Evolutionary conservation across 768 basidiomycete genomes (phyloP), one percentile per base, ranked within the genome.

Genomic region (Imleria badia): DNA sequence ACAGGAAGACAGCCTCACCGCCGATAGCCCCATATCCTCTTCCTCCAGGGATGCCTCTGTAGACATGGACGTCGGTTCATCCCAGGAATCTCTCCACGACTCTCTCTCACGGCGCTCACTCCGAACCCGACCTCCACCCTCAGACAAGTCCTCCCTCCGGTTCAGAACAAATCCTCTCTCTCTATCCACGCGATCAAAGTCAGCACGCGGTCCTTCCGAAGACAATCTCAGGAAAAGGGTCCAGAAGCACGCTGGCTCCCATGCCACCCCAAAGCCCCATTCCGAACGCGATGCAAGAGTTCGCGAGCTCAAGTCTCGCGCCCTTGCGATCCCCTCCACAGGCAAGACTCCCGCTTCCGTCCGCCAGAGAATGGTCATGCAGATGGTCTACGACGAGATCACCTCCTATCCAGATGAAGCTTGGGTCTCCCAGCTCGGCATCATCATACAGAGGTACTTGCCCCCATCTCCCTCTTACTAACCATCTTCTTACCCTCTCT

Each of bases 321-420:
- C 70, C 5, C 61, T 71, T 30, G 54, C 63, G 15, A 73, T 71
- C 48, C 71, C 67, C 35, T 71, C 70, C 47, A 71, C 70, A 8
- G 70, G 70, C 45, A 71, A 71, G 64, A 73, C 83, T 10, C 83
- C 83, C 48, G 83, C 56, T 76, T 83, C 66, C 70, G 76, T 62
- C 55, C 78, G 77, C 47, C 84, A 85, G 61, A 76, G 82, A 36
- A 73, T 76, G 62, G 77, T 86, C 52, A 78, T 85, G 57, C 77
- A 78, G 57, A 84, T 84, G 77, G 80, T 85, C 22, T 85, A 81
- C 64, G 77, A 83, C 55, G 79, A 84, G 63, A 83, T 85, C 60
- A 84, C 84, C 53, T 80, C 81, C 74, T 84, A 83, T 73, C 84
- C 84, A 48, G 75, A 75, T 52, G 81, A 84, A 64, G 74, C 80